Base-by-base conservation (phyloP, 1,284 basidiomycete genomes). In the Cryptococcus wingfieldii region DNA sequence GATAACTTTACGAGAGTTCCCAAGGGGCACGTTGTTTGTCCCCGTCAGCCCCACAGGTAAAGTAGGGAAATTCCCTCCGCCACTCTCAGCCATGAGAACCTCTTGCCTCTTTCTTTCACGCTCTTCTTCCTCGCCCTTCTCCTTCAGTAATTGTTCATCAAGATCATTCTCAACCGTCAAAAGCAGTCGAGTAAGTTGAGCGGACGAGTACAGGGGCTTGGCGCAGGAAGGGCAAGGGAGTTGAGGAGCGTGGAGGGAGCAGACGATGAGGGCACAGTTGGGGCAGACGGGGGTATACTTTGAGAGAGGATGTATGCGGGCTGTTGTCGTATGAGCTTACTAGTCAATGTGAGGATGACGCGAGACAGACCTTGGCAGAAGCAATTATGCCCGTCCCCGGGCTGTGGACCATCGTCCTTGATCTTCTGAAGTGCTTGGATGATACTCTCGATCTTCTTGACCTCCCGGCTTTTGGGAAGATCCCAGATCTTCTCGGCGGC, bases 211-310 rank as follows among this genome's bases (percentile, higher is more conserved):
- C 5, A 74, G 67, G 1, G 64, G 55, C 9, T 64, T 59, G 3
- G 49, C 56, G 57, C 78, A 79, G n/a, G 77, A 77, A 14, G 78
- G 78, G 58, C 78, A 79, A 10, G 76, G 70, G 18, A 67, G 67
- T 47, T 76, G 68, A 14, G 75, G 62, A 0, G 66, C 58, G 43
- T 78, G 77, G 27, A 78, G 52, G 5, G 51, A 23, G 60, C 78
- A 79, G 44, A 77, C 59, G 19, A 74, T 66, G 9, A 79, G 64
- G 8, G 74, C 71, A 61, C 78, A 79, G 2, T 61, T 51, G 4
- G 70, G 62, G 58, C 78, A 79, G 31, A 71, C 63, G 4, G 78
- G 77, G 9, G 72, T 74, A 57, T 77, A 75, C 1, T 57, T 46
- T 1, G 77, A 77, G 8, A 78, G 57, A 0, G 71, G 63, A 55